Percentiles rank a stretch among this genome's conserved stretches.
phyloP scores from a whole-genome alignment of 306 rosid genomes.

The Mimosa bimucronata region DNA sequence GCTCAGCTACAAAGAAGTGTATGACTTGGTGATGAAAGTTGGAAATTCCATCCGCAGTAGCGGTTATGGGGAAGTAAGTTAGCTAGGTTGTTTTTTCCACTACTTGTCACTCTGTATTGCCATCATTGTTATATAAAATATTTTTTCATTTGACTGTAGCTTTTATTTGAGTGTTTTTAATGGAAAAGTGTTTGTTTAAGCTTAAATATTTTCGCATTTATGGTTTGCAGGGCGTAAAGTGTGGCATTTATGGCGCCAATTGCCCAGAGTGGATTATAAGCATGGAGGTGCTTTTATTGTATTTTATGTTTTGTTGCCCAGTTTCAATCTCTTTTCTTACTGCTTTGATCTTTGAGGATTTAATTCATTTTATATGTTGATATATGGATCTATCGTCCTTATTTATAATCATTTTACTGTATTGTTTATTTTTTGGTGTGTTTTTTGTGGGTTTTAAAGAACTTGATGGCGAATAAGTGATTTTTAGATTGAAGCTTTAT shows the following conservation, averaged over 20 bases:
- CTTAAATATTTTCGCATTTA: constrained; percentile 18
- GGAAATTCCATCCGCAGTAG: constrained; percentile 78
- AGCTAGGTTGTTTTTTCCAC: constrained; percentile 5
- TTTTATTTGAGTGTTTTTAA: not conserved
- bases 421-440: not conserved
- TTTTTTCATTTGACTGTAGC: not conserved
- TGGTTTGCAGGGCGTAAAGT: constrained; percentile 71
- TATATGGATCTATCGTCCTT: constrained; percentile 3
- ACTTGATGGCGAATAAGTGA: constrained; percentile 8
- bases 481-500: constrained; percentile 17
- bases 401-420: not conserved
- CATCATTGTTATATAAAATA: not conserved
- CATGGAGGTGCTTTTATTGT: constrained; percentile 73
- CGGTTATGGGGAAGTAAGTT: constrained; percentile 71
- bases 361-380: constrained; percentile 16
- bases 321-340: constrained; percentile 20
- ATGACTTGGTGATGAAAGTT: constrained; percentile 71
- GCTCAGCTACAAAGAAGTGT: constrained; percentile 74
- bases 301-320: constrained; percentile 19
- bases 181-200: constrained; percentile 15
- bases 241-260: constrained; percentile 91
- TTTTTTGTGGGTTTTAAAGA: not conserved
- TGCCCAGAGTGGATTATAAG: constrained; percentile 88
- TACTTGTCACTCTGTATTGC: not conserved
- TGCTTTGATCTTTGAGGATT: constrained; percentile 14